Evolutionary conservation across 768 basidiomycete species (phyloP), one percentile per base, ranked within the genome.

Genomic region (Serendipita sp.): DNA sequence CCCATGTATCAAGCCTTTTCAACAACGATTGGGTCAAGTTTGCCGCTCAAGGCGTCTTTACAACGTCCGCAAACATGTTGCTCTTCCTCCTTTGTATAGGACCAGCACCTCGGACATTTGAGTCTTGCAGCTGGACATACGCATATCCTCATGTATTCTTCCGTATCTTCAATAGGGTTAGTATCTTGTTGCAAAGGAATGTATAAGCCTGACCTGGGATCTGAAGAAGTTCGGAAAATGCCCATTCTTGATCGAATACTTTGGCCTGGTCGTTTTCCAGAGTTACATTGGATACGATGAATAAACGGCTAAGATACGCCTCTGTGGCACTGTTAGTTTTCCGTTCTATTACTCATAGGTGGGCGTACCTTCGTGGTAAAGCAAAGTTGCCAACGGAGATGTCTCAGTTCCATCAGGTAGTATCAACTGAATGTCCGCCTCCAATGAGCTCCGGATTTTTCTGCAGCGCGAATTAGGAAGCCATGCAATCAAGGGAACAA

Each of bases 101-200:
- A 86, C 92, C 94, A 96, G 73, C 95, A 98, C 15, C 94, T 81
- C 28, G 92, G 89, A 72, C 95, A 98, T 72, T 95, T 94, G 24
- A 76, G 70, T 63, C 74, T 66, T 3, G 73, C 75, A 10, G 90
- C 82, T 15, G 89, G 86, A 16, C 78, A 77, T n/a, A 89, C 76
- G 13, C 80, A 78, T 63, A 91, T 74, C 0, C 73, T 75, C 2
- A 85, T 65, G 11, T 66, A 63, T 24, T 70, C 68, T 2, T 69
- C 68, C n/a, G 65, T 64, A 54, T 64, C 73, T 70, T 64, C 35
- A 34, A 3, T 16, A 10, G 45, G 15, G 73, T 44, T 73, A 71
- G 28, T 75, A 64, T 45, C 46, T 63, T 2, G n/a, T 64, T 5
- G 68, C 11, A 65, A 45, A n/a, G n/a, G 41, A 24, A 24, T 24